Conservation (phyloP, 225 moss, liverwort and hornwort species). For the Polytrichum formosum region DNA sequence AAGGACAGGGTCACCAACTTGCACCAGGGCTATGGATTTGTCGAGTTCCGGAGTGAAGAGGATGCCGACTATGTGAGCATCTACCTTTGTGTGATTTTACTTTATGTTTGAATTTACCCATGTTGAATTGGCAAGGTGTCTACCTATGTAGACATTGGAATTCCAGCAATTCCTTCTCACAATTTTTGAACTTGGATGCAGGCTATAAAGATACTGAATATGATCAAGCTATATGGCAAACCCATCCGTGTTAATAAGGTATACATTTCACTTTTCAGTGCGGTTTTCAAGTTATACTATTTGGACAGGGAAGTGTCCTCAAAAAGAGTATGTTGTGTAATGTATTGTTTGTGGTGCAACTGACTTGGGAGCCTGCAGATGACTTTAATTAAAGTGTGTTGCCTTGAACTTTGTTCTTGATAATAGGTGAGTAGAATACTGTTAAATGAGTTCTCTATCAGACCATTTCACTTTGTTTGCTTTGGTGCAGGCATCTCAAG, state of each 20-base stretch:
- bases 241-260: conserved; percentile 99
- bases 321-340: no score
- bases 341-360: no score
- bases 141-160: no score
- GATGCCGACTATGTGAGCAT: conserved; percentile 92
- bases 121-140: no score
- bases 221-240: conserved; percentile 98
- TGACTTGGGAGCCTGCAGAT: no score
- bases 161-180: conserved; percentile 3
- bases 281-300: neutral
- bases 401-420: neutral
- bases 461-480: neutral
- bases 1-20: conserved; percentile 99
- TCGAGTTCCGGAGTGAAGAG: conserved; percentile 98
- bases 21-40: conserved; percentile 99
- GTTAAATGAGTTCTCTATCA: neutral
- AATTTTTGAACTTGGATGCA: conserved; percentile 10
- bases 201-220: conserved; percentile 87
- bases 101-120: neutral
- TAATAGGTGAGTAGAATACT: neutral
- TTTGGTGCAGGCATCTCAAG: conserved; percentile 85
- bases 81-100: neutral
- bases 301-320: neutral
- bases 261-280: neutral
- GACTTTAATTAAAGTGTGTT: no score